phyloP scores from a whole-genome alignment of 2,329 filamentous ascomycete species.

The Aspergillus brasiliensis region DNA sequence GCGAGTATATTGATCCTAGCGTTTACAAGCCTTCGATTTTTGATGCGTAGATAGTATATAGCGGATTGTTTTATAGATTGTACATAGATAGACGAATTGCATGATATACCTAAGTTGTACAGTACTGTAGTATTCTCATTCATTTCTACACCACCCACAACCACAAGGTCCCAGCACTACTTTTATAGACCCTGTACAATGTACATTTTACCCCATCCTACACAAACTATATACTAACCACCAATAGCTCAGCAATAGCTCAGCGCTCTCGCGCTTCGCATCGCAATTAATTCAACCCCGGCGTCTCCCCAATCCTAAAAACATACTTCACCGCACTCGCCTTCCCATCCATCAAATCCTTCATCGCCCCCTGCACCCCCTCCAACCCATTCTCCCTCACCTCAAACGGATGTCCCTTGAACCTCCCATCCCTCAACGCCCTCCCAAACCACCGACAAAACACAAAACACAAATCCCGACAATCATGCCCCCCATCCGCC shows the following conservation, averaged over 20 bases:
- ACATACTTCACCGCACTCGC: conserved; percentile 68
- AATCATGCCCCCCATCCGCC: conserved; percentile 7
- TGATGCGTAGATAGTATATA: conserved; percentile 5
- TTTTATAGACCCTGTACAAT: too few relatives aligned
- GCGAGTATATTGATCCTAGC: conserved; percentile 22
- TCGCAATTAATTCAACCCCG: too few relatives aligned
- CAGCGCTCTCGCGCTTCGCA: too few relatives aligned
- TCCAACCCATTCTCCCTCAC: conserved; percentile 55
- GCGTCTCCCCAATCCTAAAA: conserved; percentile 48
- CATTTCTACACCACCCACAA: neutral
- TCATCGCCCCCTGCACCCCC: conserved; percentile 56
- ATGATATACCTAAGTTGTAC: too few relatives aligned
- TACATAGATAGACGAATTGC: conserved; percentile 1
- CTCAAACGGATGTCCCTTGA: conserved; percentile 52
- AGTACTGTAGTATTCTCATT: neutral
- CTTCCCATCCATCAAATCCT: conserved; percentile 60
- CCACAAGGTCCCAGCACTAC: too few relatives aligned
- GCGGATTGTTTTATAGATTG: neutral
- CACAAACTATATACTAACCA: neutral
- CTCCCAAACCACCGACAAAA: conserved; percentile 49
- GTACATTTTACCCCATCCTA: too few relatives aligned
- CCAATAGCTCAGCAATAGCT: neutral
- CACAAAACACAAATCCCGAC: conserved; percentile 40
- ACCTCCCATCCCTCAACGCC: conserved; percentile 51
- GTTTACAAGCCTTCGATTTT: conserved; percentile 25